These are phyloP conservation scores for Ogataea saltuana DNA, from an alignment of 805 yeast species.

Conservation along the genomic window DNA sequence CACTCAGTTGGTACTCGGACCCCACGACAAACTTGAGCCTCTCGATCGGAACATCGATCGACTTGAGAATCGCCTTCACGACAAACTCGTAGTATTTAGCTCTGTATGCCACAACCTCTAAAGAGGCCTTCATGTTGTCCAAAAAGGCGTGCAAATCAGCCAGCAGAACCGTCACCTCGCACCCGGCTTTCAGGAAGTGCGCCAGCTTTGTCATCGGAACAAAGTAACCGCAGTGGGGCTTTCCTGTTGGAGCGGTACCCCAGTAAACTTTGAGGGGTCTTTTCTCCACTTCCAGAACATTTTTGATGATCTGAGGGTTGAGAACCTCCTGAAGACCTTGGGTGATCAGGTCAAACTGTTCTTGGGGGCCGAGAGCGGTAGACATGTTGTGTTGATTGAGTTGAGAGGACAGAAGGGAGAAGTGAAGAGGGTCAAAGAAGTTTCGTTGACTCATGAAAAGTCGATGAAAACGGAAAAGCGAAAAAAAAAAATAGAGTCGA, in stretches of 20 bases:
- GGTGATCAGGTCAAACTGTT: slow-evolving; percentile 74
- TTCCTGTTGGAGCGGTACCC: slow-evolving; percentile 99
- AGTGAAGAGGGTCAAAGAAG: neutral
- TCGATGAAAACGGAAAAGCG: slow-evolving; percentile 1
- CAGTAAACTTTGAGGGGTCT: slow-evolving; percentile 88
- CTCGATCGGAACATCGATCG: slow-evolving; percentile 91
- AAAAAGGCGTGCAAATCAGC: slow-evolving; percentile 97
- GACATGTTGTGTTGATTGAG: slow-evolving; percentile 17
- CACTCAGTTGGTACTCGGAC: slow-evolving; percentile 79
- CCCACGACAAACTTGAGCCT: slow-evolving; percentile 83
- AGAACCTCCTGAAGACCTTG: slow-evolving; percentile 89
- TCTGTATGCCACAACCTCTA: slow-evolving; percentile 85
- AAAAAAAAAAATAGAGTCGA: slow-evolving; percentile 2
- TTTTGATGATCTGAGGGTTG: slow-evolving; percentile 82
- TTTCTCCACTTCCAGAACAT: slow-evolving; percentile 76
- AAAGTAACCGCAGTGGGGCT: slow-evolving; percentile 97
- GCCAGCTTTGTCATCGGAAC: slow-evolving; percentile 98
- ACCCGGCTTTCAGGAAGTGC: slow-evolving; percentile 92
- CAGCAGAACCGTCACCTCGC: slow-evolving; percentile 85
- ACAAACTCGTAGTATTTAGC: slow-evolving; percentile 85
- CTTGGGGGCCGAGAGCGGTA: slow-evolving; percentile 42
- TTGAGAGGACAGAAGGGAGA: neutral
- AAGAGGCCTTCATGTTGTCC: slow-evolving; percentile 97
- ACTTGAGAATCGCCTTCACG: slow-evolving; percentile 79
- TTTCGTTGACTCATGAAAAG: neutral